phyloP scores from a whole-genome alignment of 495 filamentous ascomycete species.

The Viridothelium virens region DNA sequence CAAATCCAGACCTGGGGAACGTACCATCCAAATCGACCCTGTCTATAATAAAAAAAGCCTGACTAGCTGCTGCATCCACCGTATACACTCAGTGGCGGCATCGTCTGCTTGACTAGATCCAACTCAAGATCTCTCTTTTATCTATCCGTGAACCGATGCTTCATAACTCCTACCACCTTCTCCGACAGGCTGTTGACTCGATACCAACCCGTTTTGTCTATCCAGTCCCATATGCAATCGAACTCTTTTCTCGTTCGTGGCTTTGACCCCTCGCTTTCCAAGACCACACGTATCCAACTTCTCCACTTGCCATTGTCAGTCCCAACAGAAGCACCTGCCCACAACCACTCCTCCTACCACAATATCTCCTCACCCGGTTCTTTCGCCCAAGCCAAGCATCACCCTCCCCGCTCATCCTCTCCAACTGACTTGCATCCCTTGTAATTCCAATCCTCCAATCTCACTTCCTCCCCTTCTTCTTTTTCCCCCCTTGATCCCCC shows the following conservation, averaged over 20 bases:
- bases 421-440: too few relatives aligned
- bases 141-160: neutral
- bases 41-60: too few relatives aligned
- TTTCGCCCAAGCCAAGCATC: too few relatives aligned
- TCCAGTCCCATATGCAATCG: neutral
- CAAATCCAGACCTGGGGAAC: too few relatives aligned
- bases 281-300: too few relatives aligned
- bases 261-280: neutral
- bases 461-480: slow-evolving; percentile 41
- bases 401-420: neutral
- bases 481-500: slow-evolving; percentile 40
- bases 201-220: neutral
- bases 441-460: neutral
- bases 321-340: too few relatives aligned
- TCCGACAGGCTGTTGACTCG: neutral
- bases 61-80: neutral
- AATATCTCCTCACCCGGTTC: too few relatives aligned
- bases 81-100: neutral
- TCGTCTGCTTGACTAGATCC: neutral
- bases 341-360: too few relatives aligned
- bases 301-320: too few relatives aligned
- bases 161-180: neutral
- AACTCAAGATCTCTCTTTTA: neutral
- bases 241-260: neutral
- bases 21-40: too few relatives aligned